phyloP scores from a whole-genome alignment of 768 basidiomycete genomes.

The Podaxis sp. region DNA sequence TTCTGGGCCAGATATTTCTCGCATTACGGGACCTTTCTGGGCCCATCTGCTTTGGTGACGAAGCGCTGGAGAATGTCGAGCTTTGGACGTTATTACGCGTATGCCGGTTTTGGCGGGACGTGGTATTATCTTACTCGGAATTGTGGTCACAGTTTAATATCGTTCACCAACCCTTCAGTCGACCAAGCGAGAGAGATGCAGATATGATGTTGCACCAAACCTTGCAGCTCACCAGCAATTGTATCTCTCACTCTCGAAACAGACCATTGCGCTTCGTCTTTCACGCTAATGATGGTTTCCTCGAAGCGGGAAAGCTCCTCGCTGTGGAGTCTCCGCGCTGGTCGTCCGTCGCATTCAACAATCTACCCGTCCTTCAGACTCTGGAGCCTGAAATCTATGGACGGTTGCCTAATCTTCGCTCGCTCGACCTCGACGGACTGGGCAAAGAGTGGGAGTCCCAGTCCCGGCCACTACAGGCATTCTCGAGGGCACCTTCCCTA shows the following conservation, averaged over 20 bases:
- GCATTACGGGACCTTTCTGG: neutral
- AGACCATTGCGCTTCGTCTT: neutral
- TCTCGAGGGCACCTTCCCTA: neutral
- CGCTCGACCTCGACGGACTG: neutral
- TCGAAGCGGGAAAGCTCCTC: neutral
- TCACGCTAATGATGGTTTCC: neutral
- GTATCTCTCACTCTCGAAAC: neutral
- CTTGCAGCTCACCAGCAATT: neutral
- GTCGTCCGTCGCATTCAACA: constrained; percentile 10
- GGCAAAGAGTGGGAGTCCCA: constrained; percentile 1
- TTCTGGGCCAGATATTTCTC: constrained; percentile 22
- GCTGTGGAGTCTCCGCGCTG: constrained; percentile 3
- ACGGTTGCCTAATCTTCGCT: neutral
- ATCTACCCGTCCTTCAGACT: constrained; percentile 5
- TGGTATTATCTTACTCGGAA: constrained; percentile 4
- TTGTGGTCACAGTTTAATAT: constrained; percentile 6
- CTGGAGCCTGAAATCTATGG: constrained; percentile 4
- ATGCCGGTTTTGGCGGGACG: constrained; percentile 11
- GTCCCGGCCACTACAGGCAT: constrained; percentile 3
- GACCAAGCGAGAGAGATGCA: constrained; percentile 1
- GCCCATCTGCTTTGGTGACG: constrained; percentile 3
- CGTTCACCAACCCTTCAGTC: constrained; percentile 1
- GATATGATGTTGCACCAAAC: neutral
- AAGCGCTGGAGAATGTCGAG: constrained; percentile 7
- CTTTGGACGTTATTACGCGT: constrained; percentile 5